phyloP scores from a whole-genome alignment of 2,329 filamentous ascomycete species.

The Colletotrichum shisoi region DNA sequence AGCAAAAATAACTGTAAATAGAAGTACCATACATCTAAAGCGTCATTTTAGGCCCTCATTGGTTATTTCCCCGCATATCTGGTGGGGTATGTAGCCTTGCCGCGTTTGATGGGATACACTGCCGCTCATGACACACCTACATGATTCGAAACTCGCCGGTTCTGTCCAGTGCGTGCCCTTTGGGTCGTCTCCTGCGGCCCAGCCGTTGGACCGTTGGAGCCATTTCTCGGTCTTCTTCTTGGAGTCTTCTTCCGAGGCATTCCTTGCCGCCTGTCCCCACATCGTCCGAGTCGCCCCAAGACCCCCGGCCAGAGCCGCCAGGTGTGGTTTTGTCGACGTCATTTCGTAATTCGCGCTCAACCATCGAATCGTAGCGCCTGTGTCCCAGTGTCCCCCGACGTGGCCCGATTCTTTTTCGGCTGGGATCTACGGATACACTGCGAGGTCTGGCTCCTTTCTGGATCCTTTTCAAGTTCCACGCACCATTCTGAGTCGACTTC shows the following conservation, averaged over 20 bases:
- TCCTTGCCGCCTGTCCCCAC: background rate
- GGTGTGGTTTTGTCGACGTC: background rate
- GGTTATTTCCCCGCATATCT: no score
- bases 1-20: no score
- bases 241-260: background rate
- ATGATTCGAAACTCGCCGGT: background rate
- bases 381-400: background rate
- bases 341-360: constrained; percentile 21
- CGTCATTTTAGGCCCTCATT: no score
- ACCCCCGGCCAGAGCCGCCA: background rate
- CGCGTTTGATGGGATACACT: no score
- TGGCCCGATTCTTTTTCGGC: background rate
- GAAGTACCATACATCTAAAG: no score
- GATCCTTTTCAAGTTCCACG: background rate
- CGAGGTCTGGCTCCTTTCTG: background rate
- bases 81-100: no score
- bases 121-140: constrained; percentile 10
- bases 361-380: background rate
- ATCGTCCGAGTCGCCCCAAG: constrained; percentile 8
- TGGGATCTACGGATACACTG: background rate
- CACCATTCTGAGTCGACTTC: constrained; percentile 7
- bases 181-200: no score
- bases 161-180: background rate
- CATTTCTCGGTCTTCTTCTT: background rate
- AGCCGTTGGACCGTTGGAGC: background rate